A percentile compares a stretch with the other conserved stretches of the same genome.
phyloP scores from a whole-genome alignment of 305 asterid genomes.

The Fraxinus albicans region DNA sequence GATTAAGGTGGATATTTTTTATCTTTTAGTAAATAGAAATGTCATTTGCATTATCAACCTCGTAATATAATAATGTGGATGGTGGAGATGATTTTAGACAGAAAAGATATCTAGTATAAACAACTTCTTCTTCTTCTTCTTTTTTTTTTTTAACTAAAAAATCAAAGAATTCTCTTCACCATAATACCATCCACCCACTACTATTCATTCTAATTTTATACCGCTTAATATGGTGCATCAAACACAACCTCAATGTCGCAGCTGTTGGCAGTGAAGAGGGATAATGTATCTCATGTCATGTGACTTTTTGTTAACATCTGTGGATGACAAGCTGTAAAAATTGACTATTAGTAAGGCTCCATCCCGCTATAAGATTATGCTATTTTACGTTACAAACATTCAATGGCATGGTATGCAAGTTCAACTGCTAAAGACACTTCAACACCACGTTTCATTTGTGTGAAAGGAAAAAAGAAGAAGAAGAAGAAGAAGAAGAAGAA shows the following conservation, averaged over 20 bases:
- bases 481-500: no score
- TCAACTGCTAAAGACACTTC: background rate
- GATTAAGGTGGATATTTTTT: no score
- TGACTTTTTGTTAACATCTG: background rate
- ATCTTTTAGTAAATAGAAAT: background rate
- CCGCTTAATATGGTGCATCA: no score
- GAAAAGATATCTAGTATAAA: background rate
- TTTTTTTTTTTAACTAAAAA: no score
- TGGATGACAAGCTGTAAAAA: background rate
- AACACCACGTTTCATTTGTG: background rate
- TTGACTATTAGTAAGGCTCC: background rate
- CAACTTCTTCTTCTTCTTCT: background rate
- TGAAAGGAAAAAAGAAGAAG: background rate
- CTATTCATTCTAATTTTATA: no score
- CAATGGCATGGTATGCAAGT: background rate
- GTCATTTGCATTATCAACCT: background rate
- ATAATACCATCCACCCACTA: no score
- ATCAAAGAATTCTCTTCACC: no score
- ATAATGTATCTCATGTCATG: background rate
- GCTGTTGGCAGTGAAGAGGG: background rate
- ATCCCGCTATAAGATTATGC: background rate
- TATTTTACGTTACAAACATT: background rate
- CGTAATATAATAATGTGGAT: background rate
- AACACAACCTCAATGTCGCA: background rate
- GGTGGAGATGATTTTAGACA: background rate